Evolutionary conservation across 1,284 basidiomycete species (phyloP).

Genomic region (Afroboletus lepidellus): DNA sequence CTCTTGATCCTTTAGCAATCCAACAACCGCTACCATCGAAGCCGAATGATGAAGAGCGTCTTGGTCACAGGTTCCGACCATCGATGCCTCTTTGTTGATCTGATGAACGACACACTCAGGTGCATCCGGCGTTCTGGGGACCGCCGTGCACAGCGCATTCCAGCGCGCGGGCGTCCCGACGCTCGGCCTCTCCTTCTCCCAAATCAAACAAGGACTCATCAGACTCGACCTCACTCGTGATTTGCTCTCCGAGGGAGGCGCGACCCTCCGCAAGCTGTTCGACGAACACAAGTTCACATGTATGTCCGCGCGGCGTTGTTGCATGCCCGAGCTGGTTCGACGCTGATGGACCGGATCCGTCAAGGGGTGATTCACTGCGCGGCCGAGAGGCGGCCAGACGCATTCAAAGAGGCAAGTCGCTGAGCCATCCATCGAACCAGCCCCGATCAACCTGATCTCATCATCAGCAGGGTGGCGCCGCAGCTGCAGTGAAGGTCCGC

Average conservation of each 20-base stretch:
- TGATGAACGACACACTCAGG: conserved; percentile 41
- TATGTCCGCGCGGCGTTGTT: conserved; percentile 38
- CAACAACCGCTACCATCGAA: too few species aligned
- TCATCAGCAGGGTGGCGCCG: conserved; percentile 49
- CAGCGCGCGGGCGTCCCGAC: conserved; percentile 42
- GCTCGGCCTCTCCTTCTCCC: conserved; percentile 64
- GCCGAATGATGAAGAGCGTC: conserved; percentile 40
- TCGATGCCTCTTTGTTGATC: conserved; percentile 4
- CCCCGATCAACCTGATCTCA: not conserved
- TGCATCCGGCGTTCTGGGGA: conserved; percentile 75
- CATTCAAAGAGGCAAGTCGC: conserved; percentile 67
- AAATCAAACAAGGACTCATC: conserved; percentile 50
- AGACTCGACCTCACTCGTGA: conserved; percentile 61
- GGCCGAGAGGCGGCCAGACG: conserved; percentile 80
- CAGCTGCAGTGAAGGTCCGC: conserved; percentile 57
- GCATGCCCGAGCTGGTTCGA: not conserved
- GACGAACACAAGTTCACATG: conserved; percentile 58
- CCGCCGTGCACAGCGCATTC: conserved; percentile 65
- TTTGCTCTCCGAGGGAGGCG: conserved; percentile 43
- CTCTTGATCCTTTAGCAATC: not conserved
- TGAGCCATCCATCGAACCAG: not conserved
- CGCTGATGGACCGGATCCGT: conserved; percentile 7
- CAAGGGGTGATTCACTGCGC: conserved; percentile 83
- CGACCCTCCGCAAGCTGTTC: conserved; percentile 42
- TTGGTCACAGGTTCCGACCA: conserved; percentile 50